Conservation (phyloP, 2,329 filamentous ascomycete genomes). For the Fusarium sp. region DNA sequence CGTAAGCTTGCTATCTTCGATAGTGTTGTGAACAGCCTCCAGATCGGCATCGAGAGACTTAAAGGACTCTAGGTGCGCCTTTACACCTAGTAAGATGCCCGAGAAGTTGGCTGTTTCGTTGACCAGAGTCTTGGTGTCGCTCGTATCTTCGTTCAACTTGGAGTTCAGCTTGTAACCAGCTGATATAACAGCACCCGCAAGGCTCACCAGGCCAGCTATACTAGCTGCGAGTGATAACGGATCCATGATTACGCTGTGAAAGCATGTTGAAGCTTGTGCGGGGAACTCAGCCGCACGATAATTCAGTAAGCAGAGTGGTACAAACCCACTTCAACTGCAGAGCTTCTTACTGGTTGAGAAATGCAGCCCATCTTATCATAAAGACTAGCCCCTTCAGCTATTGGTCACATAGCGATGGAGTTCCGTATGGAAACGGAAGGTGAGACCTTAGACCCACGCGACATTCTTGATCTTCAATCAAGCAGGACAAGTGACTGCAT, state of each 20-base stretch:
- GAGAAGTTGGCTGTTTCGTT: neutral
- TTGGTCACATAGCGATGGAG: rapidly evolving
- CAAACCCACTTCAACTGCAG: neutral
- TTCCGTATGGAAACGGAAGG: neutral
- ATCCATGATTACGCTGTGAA: neutral
- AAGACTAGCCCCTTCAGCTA: rapidly evolving
- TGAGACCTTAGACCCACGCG: too few relatives aligned
- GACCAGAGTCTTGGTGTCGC: neutral
- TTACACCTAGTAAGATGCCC: rapidly evolving
- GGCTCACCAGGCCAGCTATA: neutral
- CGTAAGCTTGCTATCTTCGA: neutral
- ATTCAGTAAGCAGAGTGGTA: neutral
- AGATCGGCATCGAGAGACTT: neutral
- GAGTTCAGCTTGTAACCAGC: neutral
- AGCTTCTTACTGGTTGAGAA: neutral
- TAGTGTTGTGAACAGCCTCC: rapidly evolving
- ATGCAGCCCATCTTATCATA: neutral
- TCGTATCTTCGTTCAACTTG: neutral
- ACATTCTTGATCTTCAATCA: rapidly evolving
- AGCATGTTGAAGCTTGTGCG: neutral
- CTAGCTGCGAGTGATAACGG: neutral
- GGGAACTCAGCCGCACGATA: neutral
- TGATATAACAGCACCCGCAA: neutral
- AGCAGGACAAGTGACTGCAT: too few relatives aligned
- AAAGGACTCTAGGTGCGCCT: neutral